Conservation (phyloP, 1,139 yeast genomes). For the Diutina catenulata region DNA sequence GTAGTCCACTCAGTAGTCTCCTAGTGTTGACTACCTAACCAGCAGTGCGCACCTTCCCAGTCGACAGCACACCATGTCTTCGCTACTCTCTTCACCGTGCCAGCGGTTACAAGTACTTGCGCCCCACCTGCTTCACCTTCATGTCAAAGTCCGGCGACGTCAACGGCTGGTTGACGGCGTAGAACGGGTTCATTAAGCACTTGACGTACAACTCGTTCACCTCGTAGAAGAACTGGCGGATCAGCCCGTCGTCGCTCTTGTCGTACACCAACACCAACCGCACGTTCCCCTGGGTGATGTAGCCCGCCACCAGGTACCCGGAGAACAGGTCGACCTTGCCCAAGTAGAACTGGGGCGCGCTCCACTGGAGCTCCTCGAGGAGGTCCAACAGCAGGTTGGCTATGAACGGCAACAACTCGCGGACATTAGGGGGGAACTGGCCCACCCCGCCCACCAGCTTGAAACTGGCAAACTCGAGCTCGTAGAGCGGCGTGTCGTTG, state of each 20-base stretch:
- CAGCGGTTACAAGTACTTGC: slow-evolving; percentile 63
- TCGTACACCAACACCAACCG: slow-evolving; percentile 76
- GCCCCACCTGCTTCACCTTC: slow-evolving; percentile 59
- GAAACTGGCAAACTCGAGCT: slow-evolving; percentile 73
- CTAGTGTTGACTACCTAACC: too few relatives aligned
- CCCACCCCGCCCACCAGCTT: slow-evolving; percentile 37
- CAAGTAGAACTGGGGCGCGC: slow-evolving; percentile 47
- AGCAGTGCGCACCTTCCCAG: too few relatives aligned
- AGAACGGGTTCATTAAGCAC: slow-evolving; percentile 79
- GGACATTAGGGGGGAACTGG: slow-evolving; percentile 57
- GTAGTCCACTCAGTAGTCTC: too few relatives aligned
- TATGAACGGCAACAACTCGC: slow-evolving; percentile 78
- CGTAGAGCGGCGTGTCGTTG: slow-evolving; percentile 76
- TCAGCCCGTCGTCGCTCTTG: slow-evolving; percentile 55
- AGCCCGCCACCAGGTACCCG: slow-evolving; percentile 70
- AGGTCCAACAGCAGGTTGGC: slow-evolving; percentile 82
- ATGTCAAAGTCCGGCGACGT: slow-evolving; percentile 66
- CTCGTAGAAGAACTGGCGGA: slow-evolving; percentile 75
- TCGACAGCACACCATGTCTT: too few relatives aligned
- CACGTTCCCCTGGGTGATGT: slow-evolving; percentile 78
- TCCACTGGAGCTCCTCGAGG: slow-evolving; percentile 85
- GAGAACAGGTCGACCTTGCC: slow-evolving; percentile 81
- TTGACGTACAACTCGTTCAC: slow-evolving; percentile 82
- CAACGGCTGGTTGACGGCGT: slow-evolving; percentile 64
- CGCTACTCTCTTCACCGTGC: too few relatives aligned